phyloP scores from a whole-genome alignment of 768 basidiomycete genomes.

The Hirschioporus abietinus region DNA sequence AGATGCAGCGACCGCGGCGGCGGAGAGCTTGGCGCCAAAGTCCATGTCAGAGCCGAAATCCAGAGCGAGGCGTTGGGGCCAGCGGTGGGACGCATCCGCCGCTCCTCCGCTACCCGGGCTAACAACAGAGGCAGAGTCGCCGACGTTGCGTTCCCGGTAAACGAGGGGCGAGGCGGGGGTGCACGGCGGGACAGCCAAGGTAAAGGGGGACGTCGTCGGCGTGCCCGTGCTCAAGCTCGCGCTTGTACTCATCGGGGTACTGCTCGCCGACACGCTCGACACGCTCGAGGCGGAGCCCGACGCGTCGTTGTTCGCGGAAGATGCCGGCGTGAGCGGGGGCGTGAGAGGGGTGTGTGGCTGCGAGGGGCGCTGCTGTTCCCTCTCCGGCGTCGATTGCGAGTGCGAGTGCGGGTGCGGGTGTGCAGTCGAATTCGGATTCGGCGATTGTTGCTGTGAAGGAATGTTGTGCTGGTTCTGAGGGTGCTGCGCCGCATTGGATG shows the following conservation, averaged over 20 bases:
- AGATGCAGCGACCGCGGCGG: conserved; percentile 2
- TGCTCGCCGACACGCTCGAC: not conserved
- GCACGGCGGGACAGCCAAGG: not conserved
- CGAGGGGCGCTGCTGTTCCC: conserved; percentile 12
- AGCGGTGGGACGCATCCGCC: not conserved
- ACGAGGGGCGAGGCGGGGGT: not conserved
- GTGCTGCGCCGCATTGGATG: not conserved
- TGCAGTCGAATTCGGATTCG: not conserved
- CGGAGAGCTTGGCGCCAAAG: not conserved
- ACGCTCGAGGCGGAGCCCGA: not conserved
- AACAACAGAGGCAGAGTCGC: not conserved
- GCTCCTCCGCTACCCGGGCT: not conserved
- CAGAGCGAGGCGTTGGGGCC: not conserved
- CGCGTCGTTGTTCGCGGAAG: conserved; percentile 35
- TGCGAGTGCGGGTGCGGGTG: not conserved
- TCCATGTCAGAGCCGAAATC: not conserved
- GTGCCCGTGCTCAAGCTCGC: not conserved
- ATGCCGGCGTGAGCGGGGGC: conserved; percentile 68
- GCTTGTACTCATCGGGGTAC: not conserved
- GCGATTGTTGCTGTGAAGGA: not conserved
- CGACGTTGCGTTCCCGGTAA: not conserved
- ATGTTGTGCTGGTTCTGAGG: not conserved
- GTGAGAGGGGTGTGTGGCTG: conserved; percentile 42
- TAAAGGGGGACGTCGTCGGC: not conserved
- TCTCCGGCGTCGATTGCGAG: not conserved